These are phyloP conservation scores for Eustoma russellianum DNA, from an alignment of 257 asterid genomes.

Conservation along the genomic window DNA sequence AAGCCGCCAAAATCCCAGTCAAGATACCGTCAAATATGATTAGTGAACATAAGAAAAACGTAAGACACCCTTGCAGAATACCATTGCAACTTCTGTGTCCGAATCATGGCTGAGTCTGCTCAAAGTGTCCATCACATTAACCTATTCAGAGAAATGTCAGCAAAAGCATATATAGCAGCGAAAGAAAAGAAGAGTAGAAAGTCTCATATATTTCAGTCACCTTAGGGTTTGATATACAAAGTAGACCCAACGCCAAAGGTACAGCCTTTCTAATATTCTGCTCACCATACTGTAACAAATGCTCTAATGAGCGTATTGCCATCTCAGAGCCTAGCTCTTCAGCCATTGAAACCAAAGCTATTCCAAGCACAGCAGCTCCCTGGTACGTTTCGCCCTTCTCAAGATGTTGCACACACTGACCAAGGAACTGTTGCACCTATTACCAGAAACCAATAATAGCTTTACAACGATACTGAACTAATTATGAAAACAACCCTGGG, in stretches of 20 bases:
- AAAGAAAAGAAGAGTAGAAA: background rate
- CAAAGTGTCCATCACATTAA: conserved; percentile 96
- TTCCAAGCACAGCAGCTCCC: conserved; percentile 96
- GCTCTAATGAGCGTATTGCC: conserved; percentile 97
- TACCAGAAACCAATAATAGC: conserved; percentile 17
- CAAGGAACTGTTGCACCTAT: conserved; percentile 91
- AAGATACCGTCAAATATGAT: background rate
- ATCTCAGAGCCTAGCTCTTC: conserved; percentile 93
- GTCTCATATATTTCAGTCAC: conserved; percentile 15
- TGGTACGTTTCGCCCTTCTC: conserved; percentile 82
- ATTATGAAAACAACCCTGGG: no score
- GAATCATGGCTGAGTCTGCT: conserved; percentile 99
- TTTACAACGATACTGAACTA: background rate
- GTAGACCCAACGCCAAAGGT: conserved; percentile 91
- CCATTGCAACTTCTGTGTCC: conserved; percentile 97
- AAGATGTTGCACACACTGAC: conserved; percentile 88
- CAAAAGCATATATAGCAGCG: background rate
- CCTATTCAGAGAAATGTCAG: conserved; percentile 39
- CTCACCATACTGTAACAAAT: conserved; percentile 91
- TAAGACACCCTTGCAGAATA: conserved; percentile 12
- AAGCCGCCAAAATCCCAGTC: background rate
- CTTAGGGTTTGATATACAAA: conserved; percentile 94
- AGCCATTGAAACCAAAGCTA: conserved; percentile 98
- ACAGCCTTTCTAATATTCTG: conserved; percentile 83
- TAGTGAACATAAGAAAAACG: background rate